These are phyloP conservation scores for Leishmania tropica DNA, from an alignment of 208 protist species.

Conservation along the genomic window DNA sequence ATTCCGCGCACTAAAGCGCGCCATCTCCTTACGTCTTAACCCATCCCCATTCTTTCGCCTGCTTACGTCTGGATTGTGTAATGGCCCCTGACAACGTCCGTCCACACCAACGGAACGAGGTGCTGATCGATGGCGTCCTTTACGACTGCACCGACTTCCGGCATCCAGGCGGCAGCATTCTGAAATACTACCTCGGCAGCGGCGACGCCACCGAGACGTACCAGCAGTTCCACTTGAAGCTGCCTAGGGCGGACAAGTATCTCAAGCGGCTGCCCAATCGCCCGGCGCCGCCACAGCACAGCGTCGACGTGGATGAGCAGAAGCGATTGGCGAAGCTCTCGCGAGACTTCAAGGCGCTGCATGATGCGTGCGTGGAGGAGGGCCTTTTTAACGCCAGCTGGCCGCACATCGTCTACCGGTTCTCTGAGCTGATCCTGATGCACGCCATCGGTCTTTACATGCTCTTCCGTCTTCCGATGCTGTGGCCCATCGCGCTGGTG, in stretches of 20 bases:
- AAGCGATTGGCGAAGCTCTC: conserved; percentile 56
- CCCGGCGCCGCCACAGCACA: conserved; percentile 26
- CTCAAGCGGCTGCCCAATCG: conserved; percentile 58
- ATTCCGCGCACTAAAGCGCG: not conserved
- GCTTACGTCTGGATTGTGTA: not conserved
- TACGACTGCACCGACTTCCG: conserved; percentile 73
- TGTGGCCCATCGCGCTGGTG: conserved; percentile 47
- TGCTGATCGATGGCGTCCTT: conserved; percentile 62
- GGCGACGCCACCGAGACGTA: conserved; percentile 73
- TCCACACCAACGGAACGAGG: conserved; percentile 52
- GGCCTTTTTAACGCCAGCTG: conserved; percentile 64
- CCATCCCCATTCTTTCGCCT: not conserved
- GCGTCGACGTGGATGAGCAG: conserved; percentile 38
- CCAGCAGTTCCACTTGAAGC: conserved; percentile 69
- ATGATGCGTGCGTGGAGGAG: conserved; percentile 44
- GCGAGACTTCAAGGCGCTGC: conserved; percentile 55
- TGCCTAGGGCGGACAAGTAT: conserved; percentile 48
- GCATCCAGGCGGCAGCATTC: conserved; percentile 71
- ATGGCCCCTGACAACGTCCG: conserved; percentile 10
- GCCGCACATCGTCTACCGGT: conserved; percentile 63
- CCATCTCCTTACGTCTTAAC: not conserved
- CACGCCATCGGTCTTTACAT: conserved; percentile 58
- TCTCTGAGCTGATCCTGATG: conserved; percentile 57
- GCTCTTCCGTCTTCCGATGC: conserved; percentile 41
- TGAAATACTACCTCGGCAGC: conserved; percentile 57